Conservation (phyloP, 345 rosid genomes). For the Acer negundo region DNA sequence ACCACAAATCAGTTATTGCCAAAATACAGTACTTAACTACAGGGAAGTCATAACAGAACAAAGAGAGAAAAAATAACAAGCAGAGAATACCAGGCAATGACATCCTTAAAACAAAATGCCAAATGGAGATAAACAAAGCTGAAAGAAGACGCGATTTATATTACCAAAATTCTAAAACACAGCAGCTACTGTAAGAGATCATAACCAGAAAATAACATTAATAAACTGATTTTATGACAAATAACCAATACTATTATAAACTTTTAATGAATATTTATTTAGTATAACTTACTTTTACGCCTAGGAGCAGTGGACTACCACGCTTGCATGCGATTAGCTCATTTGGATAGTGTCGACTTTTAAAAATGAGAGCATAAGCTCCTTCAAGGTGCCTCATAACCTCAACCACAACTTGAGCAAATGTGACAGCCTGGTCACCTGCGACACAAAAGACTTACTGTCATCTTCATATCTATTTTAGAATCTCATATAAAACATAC, state of each 20-base stretch:
- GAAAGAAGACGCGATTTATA: neutral
- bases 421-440: conserved; percentile 72
- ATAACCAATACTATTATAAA: too few relatives aligned
- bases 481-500: neutral
- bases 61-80: neutral
- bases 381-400: conserved; percentile 98
- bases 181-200: neutral
- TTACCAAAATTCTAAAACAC: conserved; percentile 7
- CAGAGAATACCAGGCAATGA: neutral
- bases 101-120: neutral
- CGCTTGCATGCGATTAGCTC: conserved; percentile 96
- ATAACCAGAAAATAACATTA: neutral
- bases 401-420: conserved; percentile 92
- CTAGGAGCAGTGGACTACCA: conserved; percentile 92
- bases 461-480: neutral
- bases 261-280: conserved; percentile 14
- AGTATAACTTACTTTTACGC: conserved; percentile 76
- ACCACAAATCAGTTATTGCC: neutral
- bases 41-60: neutral
- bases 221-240: neutral
- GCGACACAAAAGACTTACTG: conserved; percentile 26
- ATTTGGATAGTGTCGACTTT: conserved; percentile 89
- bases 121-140: neutral
- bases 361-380: conserved; percentile 96
- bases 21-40: neutral